Conservation (phyloP, 768 basidiomycete species). For the Mycena maculata region DNA sequence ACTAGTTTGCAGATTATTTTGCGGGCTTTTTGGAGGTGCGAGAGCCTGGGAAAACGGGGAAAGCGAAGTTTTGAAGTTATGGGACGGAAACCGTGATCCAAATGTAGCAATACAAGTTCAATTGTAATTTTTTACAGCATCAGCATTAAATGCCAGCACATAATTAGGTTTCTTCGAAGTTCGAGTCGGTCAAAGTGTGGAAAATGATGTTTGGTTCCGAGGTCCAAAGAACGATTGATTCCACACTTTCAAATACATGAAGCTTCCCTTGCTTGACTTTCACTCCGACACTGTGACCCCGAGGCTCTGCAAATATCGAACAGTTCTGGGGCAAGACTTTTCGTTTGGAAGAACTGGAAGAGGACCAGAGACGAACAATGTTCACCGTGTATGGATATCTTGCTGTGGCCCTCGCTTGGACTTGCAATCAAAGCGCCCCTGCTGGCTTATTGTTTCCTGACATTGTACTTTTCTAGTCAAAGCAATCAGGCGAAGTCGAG, state of each 20-base stretch:
- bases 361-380: too few relatives aligned
- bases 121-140: constrained; percentile 10
- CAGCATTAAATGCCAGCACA: background rate
- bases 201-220: background rate
- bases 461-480: constrained; percentile 8
- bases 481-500: background rate
- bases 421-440: constrained; percentile 12
- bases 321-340: too few relatives aligned
- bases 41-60: background rate
- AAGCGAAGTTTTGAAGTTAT: constrained; percentile 5
- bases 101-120: background rate
- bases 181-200: constrained; percentile 7
- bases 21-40: constrained; percentile 29
- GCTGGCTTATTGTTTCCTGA: background rate
- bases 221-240: background rate
- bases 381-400: background rate
- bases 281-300: too few relatives aligned
- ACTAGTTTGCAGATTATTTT: constrained; percentile 28
- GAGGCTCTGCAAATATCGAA: too few relatives aligned
- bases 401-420: background rate
- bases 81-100: background rate
- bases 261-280: background rate
- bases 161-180: too few relatives aligned
- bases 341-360: too few relatives aligned
- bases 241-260: background rate